Evolutionary conservation across 768 basidiomycete species (phyloP), one percentile per base, ranked within the genome.

Genomic region (Dentipellis fragilis): DNA sequence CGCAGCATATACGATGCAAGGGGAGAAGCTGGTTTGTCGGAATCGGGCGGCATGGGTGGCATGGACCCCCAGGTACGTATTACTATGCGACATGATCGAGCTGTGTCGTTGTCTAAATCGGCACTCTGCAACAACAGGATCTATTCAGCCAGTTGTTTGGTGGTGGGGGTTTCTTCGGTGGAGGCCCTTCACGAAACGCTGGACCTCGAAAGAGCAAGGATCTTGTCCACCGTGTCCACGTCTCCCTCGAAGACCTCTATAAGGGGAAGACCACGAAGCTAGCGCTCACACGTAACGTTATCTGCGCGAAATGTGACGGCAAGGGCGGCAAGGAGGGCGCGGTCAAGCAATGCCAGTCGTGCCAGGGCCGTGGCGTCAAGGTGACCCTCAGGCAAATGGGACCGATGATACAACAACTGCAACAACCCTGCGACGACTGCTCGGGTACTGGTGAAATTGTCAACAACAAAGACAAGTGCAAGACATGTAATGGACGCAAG

Each of bases 401-500:
- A 23, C 96, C 96, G 4, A 99, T 99, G 96, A 91, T 99, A 64
- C 96, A 99, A 72, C 95, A 99, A 73, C 90, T 98, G 63, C 96
- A 98, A 69, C 89, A 92, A 54, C 79, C 84, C 47, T 99, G 96
- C 75, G 84, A 87, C 67, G 96, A 97, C 14, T 99, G 96, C 70
- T 80, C 77, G 51, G 96, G 91, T 14, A 80, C 84, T n/a, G 96
- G 96, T 62, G 95, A 99, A 71, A 77, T 93, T 63, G 96, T 99
- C 76, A 93, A 92, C 69, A 67, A 73, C 55, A 97, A 93, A 70
- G 93, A 98, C 75, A 80, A 87, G 57, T 99, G 96, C 81, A 79
- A 83, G 68, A 75, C 74, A 36, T 99, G 96, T 80, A 89, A 89
- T 69, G 96, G 92, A 62, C 96, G 95, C 80, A 99, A 98, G 77